Base-by-base conservation (phyloP, 129 eudicot genomes). In the Cynara cardunculus region DNA sequence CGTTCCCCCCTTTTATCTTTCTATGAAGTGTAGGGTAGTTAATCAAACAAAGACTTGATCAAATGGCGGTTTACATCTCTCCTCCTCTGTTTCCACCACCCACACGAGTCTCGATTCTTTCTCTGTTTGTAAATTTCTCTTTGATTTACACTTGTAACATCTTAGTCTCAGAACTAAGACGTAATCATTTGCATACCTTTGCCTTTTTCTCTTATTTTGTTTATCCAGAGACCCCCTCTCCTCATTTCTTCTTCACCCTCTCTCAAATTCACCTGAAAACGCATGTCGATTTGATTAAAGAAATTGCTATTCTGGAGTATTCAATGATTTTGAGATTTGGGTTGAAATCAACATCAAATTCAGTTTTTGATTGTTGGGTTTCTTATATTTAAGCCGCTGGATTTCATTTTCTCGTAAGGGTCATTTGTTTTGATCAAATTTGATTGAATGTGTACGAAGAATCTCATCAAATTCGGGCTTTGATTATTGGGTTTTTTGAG, bases 101-200 rank as follows among this genome's bases (percentile, higher is more conserved):
- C 71, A 69, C 81, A 82, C 37, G 75, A 66, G 72, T 53, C 75
- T 76, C 81, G 37, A 69, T 82, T 76, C 68, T 82, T 82, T 82
- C 85, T 82, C 77, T 74, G 35, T 72, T 27, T 76, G 21, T 76
- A 69, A 76, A 76, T 74, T 53, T 76, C 85, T 76, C 82, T 37
- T 35, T 76, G 73, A 76, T 78, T 77, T 53, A 83, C 86, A 83
- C 68, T 77, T 77, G 86, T 83, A 81, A 49, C 77, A 70, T 83
- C 22, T 71, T 83, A 35, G 25, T 69, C 80, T 74, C 72, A 82
- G 80, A 67, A 68, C 24, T 46, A 66, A 74, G 14, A 46, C 59
- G 12, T 27, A 2, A 67, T 44, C 75, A 74, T 74, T 73, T 72
- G 24, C 73, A 68, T 25, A 82, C 61, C 28, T 74, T 44, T 28